Evolutionary conservation across 2,329 filamentous ascomycete species (phyloP).

Genomic region (Xylariaceae sp.): DNA sequence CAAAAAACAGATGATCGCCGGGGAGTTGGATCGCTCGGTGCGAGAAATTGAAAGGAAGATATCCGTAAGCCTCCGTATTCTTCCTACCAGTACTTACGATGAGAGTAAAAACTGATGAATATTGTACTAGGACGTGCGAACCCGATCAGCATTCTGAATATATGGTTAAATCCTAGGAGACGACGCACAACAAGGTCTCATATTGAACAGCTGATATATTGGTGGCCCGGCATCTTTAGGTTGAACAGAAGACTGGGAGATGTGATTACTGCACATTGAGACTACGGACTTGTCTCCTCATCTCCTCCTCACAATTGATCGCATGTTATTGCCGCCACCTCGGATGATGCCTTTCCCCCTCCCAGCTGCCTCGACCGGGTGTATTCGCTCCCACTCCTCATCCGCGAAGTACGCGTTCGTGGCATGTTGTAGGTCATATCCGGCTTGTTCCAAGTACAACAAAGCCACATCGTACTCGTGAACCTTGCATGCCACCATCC

Average conservation of each 20-base stretch:
- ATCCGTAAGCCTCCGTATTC: slow-evolving; percentile 56
- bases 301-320: slow-evolving; percentile 26
- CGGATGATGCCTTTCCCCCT: slow-evolving; percentile 42
- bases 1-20: slow-evolving; percentile 94
- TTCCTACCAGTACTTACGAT: no score
- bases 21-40: slow-evolving; percentile 87
- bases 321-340: slow-evolving; percentile 33
- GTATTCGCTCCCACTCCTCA: slow-evolving; percentile 69
- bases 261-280: neutral
- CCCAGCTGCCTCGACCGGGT: slow-evolving; percentile 58
- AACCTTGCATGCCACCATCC: slow-evolving; percentile 81
- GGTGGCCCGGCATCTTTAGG: no score
- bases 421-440: slow-evolving; percentile 70
- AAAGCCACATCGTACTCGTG: slow-evolving; percentile 77
- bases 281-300: slow-evolving; percentile 10
- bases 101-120: slow-evolving; percentile 31
- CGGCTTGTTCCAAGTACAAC: slow-evolving; percentile 73
- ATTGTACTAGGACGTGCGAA: slow-evolving; percentile 58
- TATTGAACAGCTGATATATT: neutral
- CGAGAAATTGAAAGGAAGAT: slow-evolving; percentile 97
- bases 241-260: no score
- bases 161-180: neutral
- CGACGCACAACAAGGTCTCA: neutral
- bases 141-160: slow-evolving; percentile 62
- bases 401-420: slow-evolving; percentile 71